Evolutionary conservation across 495 filamentous ascomycete genomes (phyloP), one percentile per base, ranked within the genome.

Genomic region (Neurospora discreta): DNA sequence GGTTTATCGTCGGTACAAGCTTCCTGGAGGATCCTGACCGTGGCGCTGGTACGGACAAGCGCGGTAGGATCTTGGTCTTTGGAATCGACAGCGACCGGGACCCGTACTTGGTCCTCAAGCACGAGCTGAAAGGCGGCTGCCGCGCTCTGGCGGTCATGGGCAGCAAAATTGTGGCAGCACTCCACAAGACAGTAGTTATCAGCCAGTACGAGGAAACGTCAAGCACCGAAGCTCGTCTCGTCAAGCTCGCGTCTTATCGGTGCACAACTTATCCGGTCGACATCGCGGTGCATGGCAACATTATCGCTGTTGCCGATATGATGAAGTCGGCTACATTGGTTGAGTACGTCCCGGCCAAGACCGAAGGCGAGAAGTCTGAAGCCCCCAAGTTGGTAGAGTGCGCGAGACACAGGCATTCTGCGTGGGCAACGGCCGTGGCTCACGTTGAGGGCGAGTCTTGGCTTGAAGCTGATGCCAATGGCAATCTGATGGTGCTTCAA

Each of bases 261-360:
- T 91, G 92, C 15, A 89, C 93, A 23, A 97, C 93, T 0, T 92
- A 92, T 39, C 96, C 95, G 2, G 88, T 96, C 36, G 92, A 96
- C 76, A 73, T 99, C n/a, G 86, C 89, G 15, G 85, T 97, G 11
- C 84, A 85, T 18, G 88, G 82, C 16, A 86, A 91, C 71, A 84
- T 87, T 38, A 95, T 98, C 73, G 91, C 91, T 0, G 89, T 99
- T 5, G 92, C 90, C 1, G 95, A 99, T 75, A 82, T 99, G 44
- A 98, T 97, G 93, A 97, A 98, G 83, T 95, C 92, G 40, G 83
- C 95, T 43, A 91, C 91, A 18, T 78, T 98, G 11, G 82, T 97
- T 13, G 82, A 93, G 76, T 94, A 89, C 75, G 80, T 82, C 10
- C 83, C 83, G 20, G 85, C 85, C 9, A 33, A 60, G 33, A 75